phyloP scores from a whole-genome alignment of 352 stramenopile species.

The Halophytophthora polymorphica region DNA sequence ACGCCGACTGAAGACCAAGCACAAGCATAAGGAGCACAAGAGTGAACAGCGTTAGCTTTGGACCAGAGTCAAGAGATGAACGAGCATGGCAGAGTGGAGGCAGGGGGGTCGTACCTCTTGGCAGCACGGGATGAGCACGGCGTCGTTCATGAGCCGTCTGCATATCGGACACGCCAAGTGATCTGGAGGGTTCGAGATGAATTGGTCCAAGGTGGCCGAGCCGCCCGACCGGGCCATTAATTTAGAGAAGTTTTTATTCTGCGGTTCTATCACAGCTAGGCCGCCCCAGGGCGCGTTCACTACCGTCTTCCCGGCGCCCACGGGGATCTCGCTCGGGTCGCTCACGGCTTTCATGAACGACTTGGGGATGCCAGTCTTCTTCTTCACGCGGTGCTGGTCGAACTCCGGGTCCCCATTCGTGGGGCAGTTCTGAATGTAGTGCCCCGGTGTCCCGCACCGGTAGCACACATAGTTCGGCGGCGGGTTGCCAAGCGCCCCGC shows the following conservation, averaged over 20 bases:
- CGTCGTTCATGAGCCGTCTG: conserved; percentile 86
- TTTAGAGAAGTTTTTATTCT: conserved; percentile 92
- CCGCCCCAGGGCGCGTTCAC: conserved; percentile 83
- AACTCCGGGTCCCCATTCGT: conserved; percentile 87
- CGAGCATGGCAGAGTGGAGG: conserved; percentile 1
- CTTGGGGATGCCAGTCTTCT: conserved; percentile 86
- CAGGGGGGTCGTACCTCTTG: conserved; percentile 68
- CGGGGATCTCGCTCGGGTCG: conserved; percentile 80
- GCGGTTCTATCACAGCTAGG: conserved; percentile 87
- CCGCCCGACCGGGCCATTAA: conserved; percentile 87
- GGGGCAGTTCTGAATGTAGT: conserved; percentile 89
- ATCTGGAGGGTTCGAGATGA: conserved; percentile 87
- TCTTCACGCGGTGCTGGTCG: conserved; percentile 86
- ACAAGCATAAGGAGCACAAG: conserved; percentile 9
- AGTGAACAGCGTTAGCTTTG: background rate
- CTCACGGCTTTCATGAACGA: conserved; percentile 88
- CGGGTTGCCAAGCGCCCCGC: conserved; percentile 45
- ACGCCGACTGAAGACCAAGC: conserved; percentile 52
- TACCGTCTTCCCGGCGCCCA: conserved; percentile 82
- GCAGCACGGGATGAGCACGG: conserved; percentile 84
- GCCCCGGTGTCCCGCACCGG: conserved; percentile 74
- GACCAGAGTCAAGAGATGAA: conserved; percentile 2
- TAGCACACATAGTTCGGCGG: conserved; percentile 86
- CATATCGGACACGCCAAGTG: conserved; percentile 87
- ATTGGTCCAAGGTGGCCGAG: conserved; percentile 88